Evolutionary conservation across 768 basidiomycete species (phyloP), one percentile per base, ranked within the genome.

Genomic region (Amanita rimosa): DNA sequence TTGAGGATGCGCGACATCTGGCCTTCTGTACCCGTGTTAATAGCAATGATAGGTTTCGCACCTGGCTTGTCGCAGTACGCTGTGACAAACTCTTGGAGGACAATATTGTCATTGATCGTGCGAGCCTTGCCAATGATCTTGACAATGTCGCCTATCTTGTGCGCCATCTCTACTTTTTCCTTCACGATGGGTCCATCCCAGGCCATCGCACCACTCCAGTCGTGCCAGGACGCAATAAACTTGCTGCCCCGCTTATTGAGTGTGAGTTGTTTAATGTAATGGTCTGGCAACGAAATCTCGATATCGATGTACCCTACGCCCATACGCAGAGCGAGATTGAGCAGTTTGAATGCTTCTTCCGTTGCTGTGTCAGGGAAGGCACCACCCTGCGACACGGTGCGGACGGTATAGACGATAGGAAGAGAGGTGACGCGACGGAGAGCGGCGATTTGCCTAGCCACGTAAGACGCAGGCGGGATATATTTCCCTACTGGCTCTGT

Each of bases 231-330:
- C 0, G 91, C 87, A 50, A 99, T 83, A 58, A 97, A 78, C 55
- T 83, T 74, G 0, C 92, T 85, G 35, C 65, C 57, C 0, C 88
- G 81, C 62, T 92, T 95, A 46, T 67, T 70, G 10, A 68, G 57
- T 22, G 70, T 63, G 38, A 97, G 66, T 2, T 76, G 72, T 26
- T 71, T 70, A 50, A 94, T 77, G 43, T 70, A 58, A 43, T 75
- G 71, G 53, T 79, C 72, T 0, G 87, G 76, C 66, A 84, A 81
- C 0, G 81, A 75, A 48, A 88, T 79, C 64, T 99, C 95, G 43
- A 96, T 75, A 56, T 98, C 96, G 54, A 98, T 64, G 62, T 93
- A 99, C 64, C 98, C 96, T 50, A 90, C 83, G 6, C 85, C 94
- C 33, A 88, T 66, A 44, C 84, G 81, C 27, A 95, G 62, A 3